Evolutionary conservation across 2,329 filamentous ascomycete species (phyloP), one percentile per base, ranked within the genome.

Genomic region (Trichoderma sp.): DNA sequence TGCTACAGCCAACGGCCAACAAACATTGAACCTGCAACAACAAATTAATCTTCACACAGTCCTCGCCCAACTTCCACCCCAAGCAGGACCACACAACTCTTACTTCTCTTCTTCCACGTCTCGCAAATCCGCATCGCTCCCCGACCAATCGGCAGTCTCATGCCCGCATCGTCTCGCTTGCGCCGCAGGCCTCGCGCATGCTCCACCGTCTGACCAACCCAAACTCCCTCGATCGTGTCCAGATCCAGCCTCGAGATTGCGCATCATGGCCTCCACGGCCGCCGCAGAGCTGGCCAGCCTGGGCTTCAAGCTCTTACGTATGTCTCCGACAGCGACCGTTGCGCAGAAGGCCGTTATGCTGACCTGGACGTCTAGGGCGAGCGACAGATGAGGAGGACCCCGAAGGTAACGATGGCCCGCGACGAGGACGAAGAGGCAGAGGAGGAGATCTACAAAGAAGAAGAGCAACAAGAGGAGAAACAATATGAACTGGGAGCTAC

Each of bases 291-390:
- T 76, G 57, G 74, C 69, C 65, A 68, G 69, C 47, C 70, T 75
- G 71, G 71, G 74, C 72, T 69, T 75, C 50, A 68, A 68, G 68
- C 72, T 77, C 67, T 68, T 77, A 60, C 69, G 75, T 77, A 69
- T 50, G 74, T 72, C 44, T 30, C 12, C 34, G 15, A 12, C n/a
- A 26, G 5, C 14, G 17, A 3, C 47, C 47, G 15, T 34, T 17
- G 28, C 52, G 52, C 60, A 44, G 30, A 15, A 5, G n/a, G 21
- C 4, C 2, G 7, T 28, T 39, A 7, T 15, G 55, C 64, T 66
- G 39, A 66, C 47, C 3, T 24, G 30, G 4, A 24, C 26, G 19
- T 30, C 3, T 39, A 66, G 65, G 65, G 39, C 65, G 65, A 66
- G 65, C 69, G 24, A 70, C 69, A 21, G 74, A 77, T 62, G 73